Percentiles rank a stretch among this genome's conserved stretches.
phyloP scores from a whole-genome alignment of 148 eudicot species.

The Rhododendron williamsianum region DNA sequence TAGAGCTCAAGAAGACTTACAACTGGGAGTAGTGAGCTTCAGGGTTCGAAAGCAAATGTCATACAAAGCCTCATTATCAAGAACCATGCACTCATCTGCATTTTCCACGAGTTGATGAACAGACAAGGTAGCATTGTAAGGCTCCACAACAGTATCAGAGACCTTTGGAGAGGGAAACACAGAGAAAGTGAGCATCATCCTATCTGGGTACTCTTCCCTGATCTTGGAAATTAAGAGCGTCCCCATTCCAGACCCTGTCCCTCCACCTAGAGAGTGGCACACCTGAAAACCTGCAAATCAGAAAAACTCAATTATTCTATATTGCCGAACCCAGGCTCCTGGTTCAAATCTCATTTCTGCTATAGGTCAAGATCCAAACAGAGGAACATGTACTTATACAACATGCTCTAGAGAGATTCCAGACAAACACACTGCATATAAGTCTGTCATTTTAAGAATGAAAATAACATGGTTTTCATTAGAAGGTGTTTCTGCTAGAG shows the following conservation, averaged over 20 bases:
- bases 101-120: constrained; percentile 81
- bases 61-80: constrained; percentile 74
- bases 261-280: constrained; percentile 71
- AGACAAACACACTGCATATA: not conserved
- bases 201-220: constrained; percentile 71
- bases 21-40: constrained; percentile 78
- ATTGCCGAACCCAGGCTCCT: not conserved
- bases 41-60: constrained; percentile 75
- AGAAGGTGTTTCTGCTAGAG: not conserved
- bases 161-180: constrained; percentile 78
- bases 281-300: constrained; percentile 61
- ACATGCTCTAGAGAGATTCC: not conserved
- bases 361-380: not conserved
- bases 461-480: no score
- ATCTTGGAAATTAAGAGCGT: constrained; percentile 67
- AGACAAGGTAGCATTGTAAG: constrained; percentile 68
- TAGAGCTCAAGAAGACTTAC: constrained; percentile 30
- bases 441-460: not conserved
- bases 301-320: not conserved
- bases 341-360: not conserved
- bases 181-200: constrained; percentile 78
- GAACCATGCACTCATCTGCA: constrained; percentile 87
- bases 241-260: constrained; percentile 78
- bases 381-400: not conserved
- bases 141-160: constrained; percentile 72